Evolutionary conservation across 2,329 filamentous ascomycete species (phyloP), one percentile per base, ranked within the genome.

Genomic region (Talaromyces atroroseus): DNA sequence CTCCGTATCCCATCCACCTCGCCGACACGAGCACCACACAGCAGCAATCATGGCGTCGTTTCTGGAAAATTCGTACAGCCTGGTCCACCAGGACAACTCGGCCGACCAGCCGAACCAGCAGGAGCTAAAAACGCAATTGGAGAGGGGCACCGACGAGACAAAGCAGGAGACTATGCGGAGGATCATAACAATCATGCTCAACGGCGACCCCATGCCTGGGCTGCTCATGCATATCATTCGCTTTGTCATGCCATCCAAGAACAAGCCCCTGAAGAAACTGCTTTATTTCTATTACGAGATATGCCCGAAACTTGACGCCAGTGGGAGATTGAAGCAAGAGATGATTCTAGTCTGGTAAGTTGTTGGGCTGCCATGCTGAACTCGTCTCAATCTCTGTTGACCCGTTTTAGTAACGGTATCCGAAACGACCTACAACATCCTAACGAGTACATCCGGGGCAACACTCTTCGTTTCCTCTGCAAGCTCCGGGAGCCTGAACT

Each of bases 261-360:
- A 89, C 75, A 99, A 99, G 79, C 80, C 88, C 44, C 80, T 99
- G 67, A 99, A 99, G 84, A 99, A 99, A 80, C 82, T 99, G 60
- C 83, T 99, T 56, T 99, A 99, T 78, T 94, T 99, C 75, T 99
- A 99, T 80, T 96, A 97, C 73, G 94, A 99, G 77, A 94, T 97
- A 72, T 97, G 94, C 74, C 94, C 92, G 42, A 99, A 99, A 79
- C 86, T 91, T 58, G 94, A 99, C 74, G 81, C 86, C 54, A 86
- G 81, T 70, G 94, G 94, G 68, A 99, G 97, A 82, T 80, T 99
- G 62, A 96, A 96, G 81, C 94, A 99, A 77, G 94, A 99, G 78
- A 97, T 96, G 90, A 99, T 99, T 73, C 78, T 99, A 68, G 94
- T 99, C 67, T 99, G 94, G 92, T 96, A 77, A 64, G 80, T 71